Evolutionary conservation across 2,329 filamentous ascomycete species (phyloP).

Genomic region (Didymellaceae sp.): DNA sequence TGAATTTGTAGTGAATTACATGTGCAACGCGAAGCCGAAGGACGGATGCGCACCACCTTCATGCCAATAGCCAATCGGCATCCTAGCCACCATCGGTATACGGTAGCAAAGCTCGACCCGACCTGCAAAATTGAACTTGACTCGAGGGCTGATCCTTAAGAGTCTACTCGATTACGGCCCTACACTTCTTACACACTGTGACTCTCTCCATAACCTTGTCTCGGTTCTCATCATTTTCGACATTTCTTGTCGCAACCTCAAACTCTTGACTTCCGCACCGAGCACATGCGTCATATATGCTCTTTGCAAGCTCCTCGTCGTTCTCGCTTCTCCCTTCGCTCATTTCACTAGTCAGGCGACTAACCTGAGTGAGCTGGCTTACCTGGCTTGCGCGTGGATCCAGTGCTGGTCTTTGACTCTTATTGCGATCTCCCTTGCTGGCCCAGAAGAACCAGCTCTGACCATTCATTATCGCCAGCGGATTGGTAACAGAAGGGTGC

Average conservation of each 20-base stretch:
- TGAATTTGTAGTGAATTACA: too few species aligned
- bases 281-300: conserved; percentile 53
- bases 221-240: conserved; percentile 12
- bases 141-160: too few species aligned
- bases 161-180: conserved; percentile 20
- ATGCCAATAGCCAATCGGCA: too few species aligned
- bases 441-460: conserved; percentile 62
- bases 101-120: too few species aligned
- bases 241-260: conserved; percentile 62
- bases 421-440: not conserved
- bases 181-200: conserved; percentile 67
- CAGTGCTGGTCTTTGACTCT: conserved; percentile 29
- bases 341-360: conserved; percentile 56
- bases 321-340: conserved; percentile 50
- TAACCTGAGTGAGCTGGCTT: conserved; percentile 64
- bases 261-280: conserved; percentile 68
- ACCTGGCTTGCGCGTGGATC: conserved; percentile 53
- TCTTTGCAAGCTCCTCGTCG: conserved; percentile 44
- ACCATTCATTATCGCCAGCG: conserved; percentile 58
- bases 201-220: conserved; percentile 54
- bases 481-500: conserved; percentile 40
- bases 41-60: too few species aligned
- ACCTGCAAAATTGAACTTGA: too few species aligned
- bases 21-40: too few species aligned
- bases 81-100: too few species aligned